A percentile compares a stretch with the other conserved stretches of the same genome.
phyloP scores from a whole-genome alignment of 345 rosid genomes.

The Passiflora organensis region DNA sequence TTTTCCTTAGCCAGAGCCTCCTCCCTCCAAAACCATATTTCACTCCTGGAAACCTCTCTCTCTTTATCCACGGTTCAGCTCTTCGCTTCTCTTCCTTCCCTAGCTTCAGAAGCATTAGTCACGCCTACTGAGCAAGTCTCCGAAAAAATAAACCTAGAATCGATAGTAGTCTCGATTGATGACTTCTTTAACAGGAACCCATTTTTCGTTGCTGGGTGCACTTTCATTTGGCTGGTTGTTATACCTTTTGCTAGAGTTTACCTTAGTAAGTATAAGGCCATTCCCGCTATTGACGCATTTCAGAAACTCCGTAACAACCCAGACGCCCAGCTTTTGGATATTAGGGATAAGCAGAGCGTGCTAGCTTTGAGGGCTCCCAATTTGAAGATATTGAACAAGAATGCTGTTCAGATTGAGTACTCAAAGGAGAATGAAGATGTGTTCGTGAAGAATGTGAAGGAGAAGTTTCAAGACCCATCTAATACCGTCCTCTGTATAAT shows the following conservation, averaged over 20 bases:
- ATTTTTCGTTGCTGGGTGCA: conserved; percentile 78
- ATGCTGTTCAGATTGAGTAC: conserved; percentile 48
- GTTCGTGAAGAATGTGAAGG: conserved; percentile 55
- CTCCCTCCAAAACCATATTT: conserved; percentile 9
- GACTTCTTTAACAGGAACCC: conserved; percentile 73
- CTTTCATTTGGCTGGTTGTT: conserved; percentile 74
- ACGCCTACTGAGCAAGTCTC: conserved; percentile 31
- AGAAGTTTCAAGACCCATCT: conserved; percentile 47
- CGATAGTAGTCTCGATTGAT: conserved; percentile 54
- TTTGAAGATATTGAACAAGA: conserved; percentile 52
- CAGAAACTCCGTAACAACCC: conserved; percentile 56
- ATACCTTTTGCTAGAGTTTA: conserved; percentile 49
- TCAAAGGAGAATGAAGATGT: conserved; percentile 40
- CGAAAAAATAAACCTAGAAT: conserved; percentile 63
- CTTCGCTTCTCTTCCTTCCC: conserved; percentile 40
- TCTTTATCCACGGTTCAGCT: conserved; percentile 34
- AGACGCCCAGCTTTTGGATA: conserved; percentile 73
- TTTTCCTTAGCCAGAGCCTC: not conserved
- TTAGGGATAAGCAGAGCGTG: conserved; percentile 56
- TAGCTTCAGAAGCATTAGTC: conserved; percentile 46
- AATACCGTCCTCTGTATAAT: conserved; percentile 59
- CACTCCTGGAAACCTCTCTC: conserved; percentile 29
- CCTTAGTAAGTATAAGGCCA: conserved; percentile 63
- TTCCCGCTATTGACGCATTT: conserved; percentile 60
- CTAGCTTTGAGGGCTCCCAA: conserved; percentile 56